Percentiles rank a stretch among this genome's conserved stretches.
Evolutionary conservation across 176 grass and related monocot species (phyloP).

Genomic region (Rhynchospora tenuis): DNA sequence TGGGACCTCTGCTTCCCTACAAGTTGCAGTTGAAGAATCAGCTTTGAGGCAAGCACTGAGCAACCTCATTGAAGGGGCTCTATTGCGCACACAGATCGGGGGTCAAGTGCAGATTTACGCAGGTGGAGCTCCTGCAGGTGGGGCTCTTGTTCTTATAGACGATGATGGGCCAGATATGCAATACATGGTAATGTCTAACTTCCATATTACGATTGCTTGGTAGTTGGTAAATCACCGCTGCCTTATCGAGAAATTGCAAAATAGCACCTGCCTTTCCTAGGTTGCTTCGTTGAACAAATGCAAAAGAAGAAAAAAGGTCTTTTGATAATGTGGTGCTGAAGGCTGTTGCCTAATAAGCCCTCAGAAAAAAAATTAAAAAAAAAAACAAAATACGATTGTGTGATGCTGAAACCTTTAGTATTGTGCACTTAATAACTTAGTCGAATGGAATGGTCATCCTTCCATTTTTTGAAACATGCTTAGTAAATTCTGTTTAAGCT

Average conservation of each 20-base stretch:
- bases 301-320: neutral
- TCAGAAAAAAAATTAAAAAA: too few species aligned
- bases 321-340: neutral
- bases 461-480: neutral
- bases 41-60: constrained; percentile 64
- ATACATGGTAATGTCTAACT: constrained; percentile 57
- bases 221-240: neutral
- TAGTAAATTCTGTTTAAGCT: neutral
- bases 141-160: constrained; percentile 55
- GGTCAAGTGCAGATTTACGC: constrained; percentile 59
- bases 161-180: constrained; percentile 85
- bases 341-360: neutral
- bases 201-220: neutral
- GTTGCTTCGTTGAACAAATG: neutral
- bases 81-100: constrained; percentile 49
- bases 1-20: constrained; percentile 31
- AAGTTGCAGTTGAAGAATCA: constrained; percentile 66
- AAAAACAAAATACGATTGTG: too few species aligned
- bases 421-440: neutral
- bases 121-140: constrained; percentile 42
- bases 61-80: constrained; percentile 77
- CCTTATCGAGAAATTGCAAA: neutral
- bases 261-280: neutral
- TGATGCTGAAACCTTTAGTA: neutral
- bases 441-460: neutral